These are phyloP conservation scores for Ploettnerulaceae sp. DNA, from an alignment of 2,329 filamentous ascomycete species.

Conservation along the genomic window DNA sequence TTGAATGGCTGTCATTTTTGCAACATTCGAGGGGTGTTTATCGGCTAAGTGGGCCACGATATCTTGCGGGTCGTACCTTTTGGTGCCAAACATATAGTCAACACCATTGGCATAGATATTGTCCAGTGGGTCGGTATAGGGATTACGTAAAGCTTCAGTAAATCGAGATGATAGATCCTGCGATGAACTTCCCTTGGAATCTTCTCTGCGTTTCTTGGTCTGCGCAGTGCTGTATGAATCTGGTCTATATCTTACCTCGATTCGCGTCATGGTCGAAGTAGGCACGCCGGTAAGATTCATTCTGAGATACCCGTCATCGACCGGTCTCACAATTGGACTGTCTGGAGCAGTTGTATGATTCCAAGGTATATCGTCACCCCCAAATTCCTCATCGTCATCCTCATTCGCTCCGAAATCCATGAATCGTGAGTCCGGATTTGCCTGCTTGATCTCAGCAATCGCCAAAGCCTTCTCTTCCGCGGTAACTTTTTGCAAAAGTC, in stretches of 20 bases:
- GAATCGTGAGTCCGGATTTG: not conserved
- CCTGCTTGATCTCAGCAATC: not conserved
- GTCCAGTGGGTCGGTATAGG: not conserved
- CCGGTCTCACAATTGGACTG: not conserved
- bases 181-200: not conserved
- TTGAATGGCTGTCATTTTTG: not conserved
- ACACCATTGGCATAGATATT: not conserved
- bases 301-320: conserved; percentile 1
- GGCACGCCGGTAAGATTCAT: not conserved
- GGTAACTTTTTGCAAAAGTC: not conserved
- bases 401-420: not conserved
- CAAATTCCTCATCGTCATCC: not conserved
- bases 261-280: not conserved
- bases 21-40: conserved; percentile 1
- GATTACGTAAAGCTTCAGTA: not conserved
- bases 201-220: not conserved
- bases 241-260: conserved; percentile 3
- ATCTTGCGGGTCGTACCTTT: not conserved
- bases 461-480: not conserved
- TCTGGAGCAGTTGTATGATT: not conserved
- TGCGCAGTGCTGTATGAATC: not conserved
- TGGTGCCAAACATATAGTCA: not conserved
- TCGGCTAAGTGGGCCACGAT: conserved; percentile 2
- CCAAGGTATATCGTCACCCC: not conserved
- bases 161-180: not conserved